Evolutionary conservation across 2,329 filamentous ascomycete genomes (phyloP).

Genomic region (Sporothrix curviconia): DNA sequence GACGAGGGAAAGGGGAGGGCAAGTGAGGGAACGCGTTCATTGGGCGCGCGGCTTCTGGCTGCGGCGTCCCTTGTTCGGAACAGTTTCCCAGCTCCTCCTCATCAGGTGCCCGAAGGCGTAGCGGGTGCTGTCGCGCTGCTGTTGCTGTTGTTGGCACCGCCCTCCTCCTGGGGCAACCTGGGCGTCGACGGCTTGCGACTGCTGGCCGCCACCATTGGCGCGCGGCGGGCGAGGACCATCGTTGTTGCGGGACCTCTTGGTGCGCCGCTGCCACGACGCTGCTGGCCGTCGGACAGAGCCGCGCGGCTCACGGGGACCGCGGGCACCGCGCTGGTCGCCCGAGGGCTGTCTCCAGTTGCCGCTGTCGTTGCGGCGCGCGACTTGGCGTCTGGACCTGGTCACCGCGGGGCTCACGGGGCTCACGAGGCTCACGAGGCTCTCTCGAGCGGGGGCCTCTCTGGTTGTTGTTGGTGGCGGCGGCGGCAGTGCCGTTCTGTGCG

Average conservation of each 20-base stretch:
- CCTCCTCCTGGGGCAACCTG: constrained; percentile 28
- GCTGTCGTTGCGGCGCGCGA: constrained; percentile 50
- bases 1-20: no score
- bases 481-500: constrained; percentile 23
- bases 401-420: constrained; percentile 32
- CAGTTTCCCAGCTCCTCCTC: constrained; percentile 62
- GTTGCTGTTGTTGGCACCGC: no score
- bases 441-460: constrained; percentile 23
- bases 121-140: no score
- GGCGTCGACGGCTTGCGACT: constrained; percentile 26
- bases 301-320: constrained; percentile 27
- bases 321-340: constrained; percentile 37
- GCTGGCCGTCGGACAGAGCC: constrained; percentile 38
- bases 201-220: constrained; percentile 38
- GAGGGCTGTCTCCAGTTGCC: constrained; percentile 55
- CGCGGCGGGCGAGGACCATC: constrained; percentile 42
- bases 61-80: constrained; percentile 37
- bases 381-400: constrained; percentile 42
- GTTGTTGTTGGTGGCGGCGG: no score
- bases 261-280: constrained; percentile 26
- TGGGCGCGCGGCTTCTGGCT: constrained; percentile 21
- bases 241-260: constrained; percentile 39
- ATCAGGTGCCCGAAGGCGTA: constrained; percentile 27
- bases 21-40: not conserved
- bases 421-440: constrained; percentile 29